Base-by-base conservation (phyloP, 176 grass and related monocot genomes). In the Carex kokanica region DNA sequence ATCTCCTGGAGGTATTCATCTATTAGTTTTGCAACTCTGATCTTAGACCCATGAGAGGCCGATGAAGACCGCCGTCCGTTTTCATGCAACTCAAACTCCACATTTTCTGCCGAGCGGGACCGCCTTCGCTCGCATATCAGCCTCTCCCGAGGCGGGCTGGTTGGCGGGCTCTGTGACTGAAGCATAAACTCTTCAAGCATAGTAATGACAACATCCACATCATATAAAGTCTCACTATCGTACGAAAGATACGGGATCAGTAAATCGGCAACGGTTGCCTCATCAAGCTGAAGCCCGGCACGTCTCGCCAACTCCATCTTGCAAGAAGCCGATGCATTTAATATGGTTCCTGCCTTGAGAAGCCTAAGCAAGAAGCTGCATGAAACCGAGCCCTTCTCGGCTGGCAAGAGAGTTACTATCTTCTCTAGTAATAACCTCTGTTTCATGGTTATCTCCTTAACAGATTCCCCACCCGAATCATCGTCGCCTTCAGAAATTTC, bases 131-230 rank as follows among this genome's bases (percentile, higher is more conserved):
- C 89, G 1, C 55, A 82, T 9, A 25, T 41, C 10, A 86, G 61
- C 60, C 32, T 90, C 2, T 75, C 87, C 70, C 71, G 70, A 23
- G 68, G 45, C 0, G 96, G 86, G 82, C 85, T 95, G 8, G 88
- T 88, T 8, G 84, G 74, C 1, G 93, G 91, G 79, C 91, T 92
- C 25, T 88, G 87, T 10, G 6, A 70, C n/a, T 94, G 85, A 54
- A 95, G 93, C 38, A 88, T 70, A 86, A 99, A 99, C 80, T 95
- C 96, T 34, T 99, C 83, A 20, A 99, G 69, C 81, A 99, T 89
- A 29, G 74, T 77, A 24, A 54, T 83, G 57, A 99, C 85, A 11
- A 86, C 62, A 68, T 92, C 91, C 23, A 99, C 88, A 75, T 99
- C 96, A 79, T 92, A 93, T 8, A 88, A 18, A 80, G 83, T 89